Percentiles rank a stretch among this genome's conserved stretches.
These are phyloP conservation scores for Penstemon newberryi DNA, from an alignment of 257 asterid species.

Conservation along the genomic window DNA sequence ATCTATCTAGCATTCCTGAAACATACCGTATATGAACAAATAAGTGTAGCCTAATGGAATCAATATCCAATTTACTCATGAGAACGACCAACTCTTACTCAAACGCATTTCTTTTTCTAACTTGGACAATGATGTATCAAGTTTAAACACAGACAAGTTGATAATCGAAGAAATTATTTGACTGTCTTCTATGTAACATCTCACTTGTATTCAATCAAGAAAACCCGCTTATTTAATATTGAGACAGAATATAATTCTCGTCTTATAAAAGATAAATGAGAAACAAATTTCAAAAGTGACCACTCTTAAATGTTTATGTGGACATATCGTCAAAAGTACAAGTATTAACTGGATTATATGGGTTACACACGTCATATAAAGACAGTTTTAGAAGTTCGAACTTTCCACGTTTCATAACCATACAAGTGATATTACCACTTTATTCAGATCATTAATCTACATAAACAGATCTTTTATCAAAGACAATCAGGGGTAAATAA, in stretches of 20 bases:
- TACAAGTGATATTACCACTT: background rate
- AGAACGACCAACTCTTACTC: background rate
- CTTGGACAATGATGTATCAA: background rate
- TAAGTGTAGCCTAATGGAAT: background rate
- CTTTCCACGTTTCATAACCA: background rate
- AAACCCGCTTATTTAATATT: background rate
- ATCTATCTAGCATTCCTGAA: slow-evolving; percentile 92
- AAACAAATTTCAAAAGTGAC: background rate
- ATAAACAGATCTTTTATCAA: slow-evolving; percentile 14
- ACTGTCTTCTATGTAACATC: background rate
- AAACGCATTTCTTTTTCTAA: background rate
- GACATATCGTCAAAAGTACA: background rate
- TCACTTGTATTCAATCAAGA: background rate
- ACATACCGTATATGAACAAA: background rate
- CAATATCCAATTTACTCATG: background rate
- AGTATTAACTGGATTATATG: background rate
- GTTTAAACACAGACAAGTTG: background rate
- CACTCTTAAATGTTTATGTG: background rate
- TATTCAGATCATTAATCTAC: slow-evolving; percentile 21
- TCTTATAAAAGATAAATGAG: background rate
- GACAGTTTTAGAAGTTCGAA: background rate
- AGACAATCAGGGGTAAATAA: slow-evolving; percentile 23
- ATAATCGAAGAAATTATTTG: background rate
- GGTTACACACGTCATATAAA: slow-evolving; percentile 2
- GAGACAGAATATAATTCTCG: slow-evolving; percentile 4